Conservation (phyloP, 306 rosid genomes). For the Cucurbita maxima region DNA sequence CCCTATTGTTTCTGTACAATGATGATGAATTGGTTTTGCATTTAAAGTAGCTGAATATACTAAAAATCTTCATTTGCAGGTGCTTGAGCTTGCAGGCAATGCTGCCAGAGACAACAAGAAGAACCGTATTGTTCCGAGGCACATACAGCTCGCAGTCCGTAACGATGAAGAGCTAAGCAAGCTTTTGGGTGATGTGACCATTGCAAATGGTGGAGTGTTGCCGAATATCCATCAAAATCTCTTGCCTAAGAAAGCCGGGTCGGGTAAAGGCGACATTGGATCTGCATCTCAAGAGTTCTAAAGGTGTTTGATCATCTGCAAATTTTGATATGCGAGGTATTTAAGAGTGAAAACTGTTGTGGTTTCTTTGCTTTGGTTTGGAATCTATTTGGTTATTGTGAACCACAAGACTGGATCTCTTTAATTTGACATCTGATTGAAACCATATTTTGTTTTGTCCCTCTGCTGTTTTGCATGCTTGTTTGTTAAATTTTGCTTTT, state of each 20-base stretch:
- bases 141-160: slow-evolving; percentile 64
- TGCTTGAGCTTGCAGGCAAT: slow-evolving; percentile 10
- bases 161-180: slow-evolving; percentile 68
- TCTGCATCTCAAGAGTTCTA: slow-evolving; percentile 51
- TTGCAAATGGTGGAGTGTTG: slow-evolving; percentile 31
- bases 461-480: neutral
- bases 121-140: slow-evolving; percentile 52
- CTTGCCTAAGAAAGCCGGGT: slow-evolving; percentile 40
- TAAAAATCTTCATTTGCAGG: neutral
- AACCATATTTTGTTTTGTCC: neutral
- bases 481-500: neutral
- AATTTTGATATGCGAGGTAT: neutral
- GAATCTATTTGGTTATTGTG: neutral
- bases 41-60: neutral
- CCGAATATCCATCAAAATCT: slow-evolving; percentile 29
- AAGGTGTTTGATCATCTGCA: neutral
- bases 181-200: slow-evolving; percentile 54
- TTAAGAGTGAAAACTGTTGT: neutral
- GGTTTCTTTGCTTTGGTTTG: neutral
- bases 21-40: neutral
- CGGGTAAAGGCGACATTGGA: slow-evolving; percentile 36
- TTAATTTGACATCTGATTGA: neutral
- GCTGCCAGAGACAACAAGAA: slow-evolving; percentile 35
- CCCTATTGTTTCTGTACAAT: too few species aligned
- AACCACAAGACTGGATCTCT: neutral